Evolutionary conservation across 1,284 basidiomycete species (phyloP).

Genomic region (Ganoderma boninense): DNA sequence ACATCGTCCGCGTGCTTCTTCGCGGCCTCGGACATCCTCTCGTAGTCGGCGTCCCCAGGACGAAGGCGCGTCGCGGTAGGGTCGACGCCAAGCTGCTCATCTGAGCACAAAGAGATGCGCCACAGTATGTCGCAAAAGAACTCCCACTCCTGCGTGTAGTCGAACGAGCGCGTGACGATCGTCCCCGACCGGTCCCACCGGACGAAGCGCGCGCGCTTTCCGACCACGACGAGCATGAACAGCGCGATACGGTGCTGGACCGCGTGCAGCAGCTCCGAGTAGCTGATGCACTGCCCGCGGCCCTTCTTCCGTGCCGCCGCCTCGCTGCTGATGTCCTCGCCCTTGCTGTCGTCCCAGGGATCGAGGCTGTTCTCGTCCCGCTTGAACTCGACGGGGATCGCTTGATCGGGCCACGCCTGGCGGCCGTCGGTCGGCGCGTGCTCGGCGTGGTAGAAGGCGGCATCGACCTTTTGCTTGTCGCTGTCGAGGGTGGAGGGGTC

Average conservation of each 20-base stretch:
- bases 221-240: conserved; percentile 18
- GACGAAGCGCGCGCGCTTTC: background rate
- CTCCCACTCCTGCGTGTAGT: conserved; percentile 19
- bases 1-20: background rate
- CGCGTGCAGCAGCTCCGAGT: conserved; percentile 8
- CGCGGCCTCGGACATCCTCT: conserved; percentile 10
- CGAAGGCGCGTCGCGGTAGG: conserved; percentile 13
- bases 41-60: background rate
- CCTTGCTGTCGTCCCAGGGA: conserved; percentile 12
- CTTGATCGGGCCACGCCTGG: conserved; percentile 10
- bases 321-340: background rate
- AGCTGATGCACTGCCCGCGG: conserved; percentile 11
- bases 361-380: background rate
- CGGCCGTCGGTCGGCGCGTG: background rate
- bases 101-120: conserved; percentile 35
- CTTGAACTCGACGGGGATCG: conserved; percentile 18
- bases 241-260: conserved; percentile 13
- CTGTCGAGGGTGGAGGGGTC: background rate
- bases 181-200: conserved; percentile 21
- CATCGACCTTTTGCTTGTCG: conserved; percentile 14
- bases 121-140: conserved; percentile 23
- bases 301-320: background rate
- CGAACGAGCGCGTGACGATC: conserved; percentile 3
- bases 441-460: background rate
- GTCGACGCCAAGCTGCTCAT: conserved; percentile 38